Evolutionary conservation across 345 rosid species (phyloP).

Genomic region (Cochlearia excelsa): DNA sequence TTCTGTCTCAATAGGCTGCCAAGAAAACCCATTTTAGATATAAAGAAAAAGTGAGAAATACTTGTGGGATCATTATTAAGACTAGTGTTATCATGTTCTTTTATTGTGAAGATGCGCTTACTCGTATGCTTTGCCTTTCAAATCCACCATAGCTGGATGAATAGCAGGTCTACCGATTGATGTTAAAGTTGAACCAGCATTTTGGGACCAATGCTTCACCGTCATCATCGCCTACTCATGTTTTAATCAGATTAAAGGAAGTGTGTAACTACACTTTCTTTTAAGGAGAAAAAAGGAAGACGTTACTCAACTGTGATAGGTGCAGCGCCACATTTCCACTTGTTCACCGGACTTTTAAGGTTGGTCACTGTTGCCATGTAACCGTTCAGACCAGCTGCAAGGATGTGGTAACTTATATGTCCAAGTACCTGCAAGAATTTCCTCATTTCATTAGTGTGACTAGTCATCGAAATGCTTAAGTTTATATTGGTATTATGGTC

Average conservation of each 20-base stretch:
- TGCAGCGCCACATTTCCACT: constrained; percentile 98
- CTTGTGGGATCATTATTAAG: no score
- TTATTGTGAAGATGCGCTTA: constrained; percentile 42
- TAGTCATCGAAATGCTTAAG: constrained; percentile 1
- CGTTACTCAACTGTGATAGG: constrained; percentile 70
- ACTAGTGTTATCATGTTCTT: neutral
- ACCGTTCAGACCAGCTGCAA: constrained; percentile 94
- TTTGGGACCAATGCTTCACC: constrained; percentile 85
- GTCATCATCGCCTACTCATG: constrained; percentile 80
- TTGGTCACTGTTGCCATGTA: constrained; percentile 96
- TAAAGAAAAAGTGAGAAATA: neutral
- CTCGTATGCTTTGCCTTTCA: constrained; percentile 97
- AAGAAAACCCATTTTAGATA: constrained; percentile 1
- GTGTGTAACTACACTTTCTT: neutral
- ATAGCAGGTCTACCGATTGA: constrained; percentile 91
- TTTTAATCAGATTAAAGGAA: neutral
- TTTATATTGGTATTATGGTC: neutral
- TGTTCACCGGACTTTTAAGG: constrained; percentile 82
- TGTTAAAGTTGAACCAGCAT: constrained; percentile 57
- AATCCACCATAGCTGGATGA: constrained; percentile 91
- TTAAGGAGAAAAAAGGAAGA: neutral
- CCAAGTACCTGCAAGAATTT: constrained; percentile 69
- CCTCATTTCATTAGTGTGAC: constrained; percentile 2
- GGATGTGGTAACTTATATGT: constrained; percentile 81
- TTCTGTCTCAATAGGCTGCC: constrained; percentile 79